Evolutionary conservation across 768 basidiomycete genomes (phyloP).

Genomic region (Favolaschia claudopus): DNA sequence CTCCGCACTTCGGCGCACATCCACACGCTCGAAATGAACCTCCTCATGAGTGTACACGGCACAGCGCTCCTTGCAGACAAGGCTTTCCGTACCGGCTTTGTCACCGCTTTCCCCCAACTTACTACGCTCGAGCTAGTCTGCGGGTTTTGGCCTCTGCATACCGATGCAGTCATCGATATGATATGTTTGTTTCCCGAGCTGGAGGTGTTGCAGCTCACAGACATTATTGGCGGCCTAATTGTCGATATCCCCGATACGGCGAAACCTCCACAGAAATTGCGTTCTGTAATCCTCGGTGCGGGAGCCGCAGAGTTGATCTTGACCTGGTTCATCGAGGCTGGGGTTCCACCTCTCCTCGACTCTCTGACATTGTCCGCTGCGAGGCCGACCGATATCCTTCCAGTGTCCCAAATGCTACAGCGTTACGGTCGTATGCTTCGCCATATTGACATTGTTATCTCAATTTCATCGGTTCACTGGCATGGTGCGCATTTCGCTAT

Average conservation of each 20-base stretch:
- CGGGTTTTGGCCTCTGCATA: too few species aligned
- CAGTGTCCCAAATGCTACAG: not conserved
- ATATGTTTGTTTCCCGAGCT: not conserved
- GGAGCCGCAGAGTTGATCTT: too few species aligned
- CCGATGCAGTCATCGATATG: conserved; percentile 2
- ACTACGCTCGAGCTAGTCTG: not conserved
- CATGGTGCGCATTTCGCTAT: too few species aligned
- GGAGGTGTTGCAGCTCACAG: not conserved
- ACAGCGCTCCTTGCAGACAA: not conserved
- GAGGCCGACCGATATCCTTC: too few species aligned
- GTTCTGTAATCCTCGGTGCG: too few species aligned
- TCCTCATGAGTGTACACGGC: not conserved
- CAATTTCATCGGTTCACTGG: too few species aligned
- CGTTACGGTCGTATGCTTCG: not conserved
- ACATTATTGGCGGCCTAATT: not conserved
- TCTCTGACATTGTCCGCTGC: not conserved
- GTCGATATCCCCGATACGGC: not conserved
- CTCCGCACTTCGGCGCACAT: not conserved
- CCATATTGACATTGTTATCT: not conserved
- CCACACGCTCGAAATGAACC: not conserved
- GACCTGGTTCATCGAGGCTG: not conserved
- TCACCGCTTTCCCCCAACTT: not conserved
- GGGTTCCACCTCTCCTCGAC: not conserved
- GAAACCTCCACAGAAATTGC: too few species aligned
- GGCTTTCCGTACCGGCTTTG: not conserved